Evolutionary conservation across 352 stramenopile genomes (phyloP).

Genomic region (Phytophthora sojae): DNA sequence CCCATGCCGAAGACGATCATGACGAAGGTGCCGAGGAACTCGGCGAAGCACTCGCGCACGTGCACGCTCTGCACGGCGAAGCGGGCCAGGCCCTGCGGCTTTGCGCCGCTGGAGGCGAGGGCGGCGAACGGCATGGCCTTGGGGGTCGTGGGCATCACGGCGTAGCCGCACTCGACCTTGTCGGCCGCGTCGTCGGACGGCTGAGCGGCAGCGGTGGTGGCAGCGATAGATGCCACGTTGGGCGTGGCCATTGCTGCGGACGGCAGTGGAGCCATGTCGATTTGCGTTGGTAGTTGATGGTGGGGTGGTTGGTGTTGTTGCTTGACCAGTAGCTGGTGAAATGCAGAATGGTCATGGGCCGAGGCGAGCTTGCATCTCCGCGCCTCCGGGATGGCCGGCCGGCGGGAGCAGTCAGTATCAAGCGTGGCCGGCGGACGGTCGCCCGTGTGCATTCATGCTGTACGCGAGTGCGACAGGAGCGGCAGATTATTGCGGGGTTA

Average conservation of each 20-base stretch:
- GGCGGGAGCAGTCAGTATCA: background rate
- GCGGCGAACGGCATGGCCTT: background rate
- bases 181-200: conserved; percentile 12
- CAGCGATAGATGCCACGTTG: conserved; percentile 4
- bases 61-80: too few species aligned
- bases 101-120: conserved; percentile 20
- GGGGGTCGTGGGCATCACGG: conserved; percentile 9
- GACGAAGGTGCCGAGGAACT: conserved; percentile 57
- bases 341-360: conserved; percentile 17
- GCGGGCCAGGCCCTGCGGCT: conserved; percentile 47
- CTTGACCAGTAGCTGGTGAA: conserved; percentile 25
- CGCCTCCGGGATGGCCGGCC: too few species aligned
- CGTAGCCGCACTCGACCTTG: conserved; percentile 15
- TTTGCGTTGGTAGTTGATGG: conserved; percentile 7
- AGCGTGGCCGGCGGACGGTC: conserved; percentile 6
- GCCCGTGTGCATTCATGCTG: background rate
- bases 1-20: conserved; percentile 60
- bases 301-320: conserved; percentile 15
- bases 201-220: background rate
- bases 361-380: too few species aligned
- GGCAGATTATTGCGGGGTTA: too few species aligned
- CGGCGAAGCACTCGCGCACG: conserved; percentile 47
- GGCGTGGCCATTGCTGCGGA: conserved; percentile 14
- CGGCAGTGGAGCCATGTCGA: conserved; percentile 14
- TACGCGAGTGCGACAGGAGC: too few species aligned